Evolutionary conservation across 257 asterid genomes (phyloP).

Genomic region (Paraleonurus japonicus): DNA sequence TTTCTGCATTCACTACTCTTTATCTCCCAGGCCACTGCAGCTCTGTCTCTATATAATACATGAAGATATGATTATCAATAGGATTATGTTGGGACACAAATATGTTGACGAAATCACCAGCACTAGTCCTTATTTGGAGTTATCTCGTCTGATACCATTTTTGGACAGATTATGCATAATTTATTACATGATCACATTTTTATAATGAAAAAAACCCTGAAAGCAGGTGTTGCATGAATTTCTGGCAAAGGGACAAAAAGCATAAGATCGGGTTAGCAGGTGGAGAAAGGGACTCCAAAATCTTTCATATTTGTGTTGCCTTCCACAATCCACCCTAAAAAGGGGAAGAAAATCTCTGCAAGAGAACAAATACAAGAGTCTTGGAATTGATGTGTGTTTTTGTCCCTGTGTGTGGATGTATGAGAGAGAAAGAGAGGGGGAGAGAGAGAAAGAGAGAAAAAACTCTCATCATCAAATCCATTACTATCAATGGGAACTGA

Average conservation of each 20-base stretch:
- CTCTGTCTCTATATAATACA: background rate
- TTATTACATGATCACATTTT: background rate
- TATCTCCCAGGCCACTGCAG: background rate
- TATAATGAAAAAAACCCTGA: conserved; percentile 15
- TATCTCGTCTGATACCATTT: conserved; percentile 5
- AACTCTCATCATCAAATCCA: conserved; percentile 32
- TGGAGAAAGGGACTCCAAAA: conserved; percentile 40
- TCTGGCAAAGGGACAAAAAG: conserved; percentile 59
- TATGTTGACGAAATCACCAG: conserved; percentile 45
- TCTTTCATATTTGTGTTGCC: conserved; percentile 27
- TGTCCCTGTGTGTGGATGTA: background rate
- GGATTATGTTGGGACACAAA: conserved; percentile 8
- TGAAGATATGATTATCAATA: background rate
- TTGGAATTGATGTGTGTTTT: conserved; percentile 30
- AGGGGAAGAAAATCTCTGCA: conserved; percentile 31
- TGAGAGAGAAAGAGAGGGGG: background rate
- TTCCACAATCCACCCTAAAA: conserved; percentile 36
- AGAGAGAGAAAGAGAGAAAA: background rate
- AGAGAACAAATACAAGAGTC: conserved; percentile 19
- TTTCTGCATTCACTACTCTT: background rate
- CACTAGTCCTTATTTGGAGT: conserved; percentile 30
- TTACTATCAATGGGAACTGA: conserved; percentile 37
- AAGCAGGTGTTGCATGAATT: conserved; percentile 51
- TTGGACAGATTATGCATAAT: conserved; percentile 31
- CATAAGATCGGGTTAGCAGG: conserved; percentile 54